Evolutionary conservation across 148 eudicot genomes (phyloP).

Genomic region (Heliamphora exappendiculata): DNA sequence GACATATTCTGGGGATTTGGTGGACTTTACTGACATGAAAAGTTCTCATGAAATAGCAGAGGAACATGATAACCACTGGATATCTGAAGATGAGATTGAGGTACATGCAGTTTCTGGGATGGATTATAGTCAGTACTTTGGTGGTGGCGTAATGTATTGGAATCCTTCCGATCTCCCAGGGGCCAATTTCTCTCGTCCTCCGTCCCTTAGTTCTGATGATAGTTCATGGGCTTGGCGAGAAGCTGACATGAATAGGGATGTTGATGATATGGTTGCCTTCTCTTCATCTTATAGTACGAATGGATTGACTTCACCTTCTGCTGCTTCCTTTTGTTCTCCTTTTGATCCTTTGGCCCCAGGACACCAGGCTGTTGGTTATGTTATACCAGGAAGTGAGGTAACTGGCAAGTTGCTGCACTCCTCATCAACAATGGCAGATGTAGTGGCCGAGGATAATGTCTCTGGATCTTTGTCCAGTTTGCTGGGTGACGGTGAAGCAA

Average conservation of each 20-base stretch:
- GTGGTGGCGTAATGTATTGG: conserved; percentile 98
- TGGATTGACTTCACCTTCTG: conserved; percentile 87
- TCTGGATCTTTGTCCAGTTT: conserved; percentile 45
- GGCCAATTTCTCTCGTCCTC: conserved; percentile 82
- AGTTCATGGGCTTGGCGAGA: conserved; percentile 98
- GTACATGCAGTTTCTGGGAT: conserved; percentile 61
- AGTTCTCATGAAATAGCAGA: conserved; percentile 57
- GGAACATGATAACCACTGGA: conserved; percentile 81
- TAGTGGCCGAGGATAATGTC: conserved; percentile 54
- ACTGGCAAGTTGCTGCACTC: conserved; percentile 55
- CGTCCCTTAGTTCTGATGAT: conserved; percentile 97
- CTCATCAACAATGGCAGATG: conserved; percentile 57
- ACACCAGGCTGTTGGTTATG: conserved; percentile 71
- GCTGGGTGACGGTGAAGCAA: conserved; percentile 65
- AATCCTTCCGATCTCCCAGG: conserved; percentile 86
- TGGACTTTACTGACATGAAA: conserved; percentile 50
- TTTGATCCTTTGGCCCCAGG: conserved; percentile 73
- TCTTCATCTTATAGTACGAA: conserved; percentile 87
- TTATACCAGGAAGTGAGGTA: conserved; percentile 72
- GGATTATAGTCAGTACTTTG: conserved; percentile 91
- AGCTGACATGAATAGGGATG: conserved; percentile 86
- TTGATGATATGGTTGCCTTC: conserved; percentile 99
- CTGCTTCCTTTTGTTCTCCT: conserved; percentile 87
- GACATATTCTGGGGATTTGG: conserved; percentile 48
- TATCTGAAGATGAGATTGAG: conserved; percentile 91